Percentiles rank a stretch among this genome's conserved stretches.
These are phyloP conservation scores for Epichloe bromicola DNA, from an alignment of 2,329 filamentous ascomycete species.

Conservation along the genomic window DNA sequence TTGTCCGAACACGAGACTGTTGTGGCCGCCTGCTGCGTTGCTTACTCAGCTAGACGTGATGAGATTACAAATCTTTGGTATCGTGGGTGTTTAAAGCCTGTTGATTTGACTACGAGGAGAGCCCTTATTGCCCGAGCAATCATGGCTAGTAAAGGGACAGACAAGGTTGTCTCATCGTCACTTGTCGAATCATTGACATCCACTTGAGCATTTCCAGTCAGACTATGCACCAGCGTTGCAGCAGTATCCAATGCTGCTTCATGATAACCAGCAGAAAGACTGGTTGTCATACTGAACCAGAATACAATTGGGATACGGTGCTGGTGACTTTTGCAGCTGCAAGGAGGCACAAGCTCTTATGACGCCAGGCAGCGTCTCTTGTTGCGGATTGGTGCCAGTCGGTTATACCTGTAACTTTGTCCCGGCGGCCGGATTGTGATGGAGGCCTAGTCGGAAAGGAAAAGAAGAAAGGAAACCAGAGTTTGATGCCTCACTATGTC, in stretches of 20 bases:
- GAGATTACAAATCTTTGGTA: constrained; percentile 94
- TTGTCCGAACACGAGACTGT: constrained; percentile 68
- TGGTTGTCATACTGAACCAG: neutral
- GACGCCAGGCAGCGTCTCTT: too few relatives aligned
- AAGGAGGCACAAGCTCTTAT: too few relatives aligned
- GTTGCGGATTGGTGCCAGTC: too few relatives aligned
- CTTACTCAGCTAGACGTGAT: constrained; percentile 73
- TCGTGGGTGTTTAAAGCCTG: constrained; percentile 51
- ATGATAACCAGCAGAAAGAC: neutral
- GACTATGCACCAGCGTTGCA: neutral
- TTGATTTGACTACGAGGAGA: constrained; percentile 19
- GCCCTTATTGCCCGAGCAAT: constrained; percentile 26
- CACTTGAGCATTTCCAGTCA: neutral
- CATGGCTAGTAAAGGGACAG: constrained; percentile 26
- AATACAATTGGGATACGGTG: too few relatives aligned
- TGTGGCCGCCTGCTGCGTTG: constrained; percentile 75
- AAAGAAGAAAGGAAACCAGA: too few relatives aligned
- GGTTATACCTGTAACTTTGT: too few relatives aligned
- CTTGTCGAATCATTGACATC: constrained; percentile 22
- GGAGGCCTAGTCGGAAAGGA: too few relatives aligned
- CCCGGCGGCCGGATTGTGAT: too few relatives aligned
- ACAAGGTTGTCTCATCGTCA: constrained; percentile 18
- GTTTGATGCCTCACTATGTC: too few relatives aligned
- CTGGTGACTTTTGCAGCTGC: too few relatives aligned
- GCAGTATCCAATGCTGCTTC: neutral